Evolutionary conservation across 78 protist species (phyloP).

Genomic region (Diacronema lutheri): DNA sequence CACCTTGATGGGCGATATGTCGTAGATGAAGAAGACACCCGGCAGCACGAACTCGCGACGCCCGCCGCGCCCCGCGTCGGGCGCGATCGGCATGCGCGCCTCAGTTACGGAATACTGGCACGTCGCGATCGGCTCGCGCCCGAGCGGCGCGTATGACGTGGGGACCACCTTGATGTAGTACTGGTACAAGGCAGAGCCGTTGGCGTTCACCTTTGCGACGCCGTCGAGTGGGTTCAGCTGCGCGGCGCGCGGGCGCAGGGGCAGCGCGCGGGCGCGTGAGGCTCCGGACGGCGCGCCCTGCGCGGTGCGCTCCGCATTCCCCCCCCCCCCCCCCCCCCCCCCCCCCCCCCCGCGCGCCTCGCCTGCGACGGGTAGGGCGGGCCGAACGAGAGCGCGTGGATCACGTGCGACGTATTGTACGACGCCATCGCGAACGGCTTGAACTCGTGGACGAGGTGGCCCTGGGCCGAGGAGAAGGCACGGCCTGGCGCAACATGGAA

Average conservation of each 20-base stretch:
- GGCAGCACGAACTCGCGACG: no score
- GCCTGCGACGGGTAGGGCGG: background rate
- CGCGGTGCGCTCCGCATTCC: no score
- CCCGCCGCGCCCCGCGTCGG: no score
- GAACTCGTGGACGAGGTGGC: conserved; percentile 39
- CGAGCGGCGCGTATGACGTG: conserved; percentile 58
- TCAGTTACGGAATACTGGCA: conserved; percentile 88
- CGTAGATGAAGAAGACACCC: conserved; percentile 87
- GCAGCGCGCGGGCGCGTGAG: no score
- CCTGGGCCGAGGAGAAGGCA: background rate
- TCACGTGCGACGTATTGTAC: conserved; percentile 36
- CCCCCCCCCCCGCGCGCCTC: no score
- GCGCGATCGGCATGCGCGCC: conserved; percentile 40
- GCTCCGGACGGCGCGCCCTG: no score
- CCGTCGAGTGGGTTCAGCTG: background rate
- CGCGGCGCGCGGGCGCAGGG: no score
- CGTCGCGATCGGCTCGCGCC: conserved; percentile 55
- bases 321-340: no score
- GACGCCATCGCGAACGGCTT: conserved; percentile 9
- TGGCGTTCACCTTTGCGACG: background rate
- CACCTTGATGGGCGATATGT: conserved; percentile 86
- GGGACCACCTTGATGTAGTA: conserved; percentile 90
- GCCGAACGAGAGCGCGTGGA: conserved; percentile 47
- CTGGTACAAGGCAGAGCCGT: conserved; percentile 67
- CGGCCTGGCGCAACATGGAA: conserved; percentile 58